Evolutionary conservation across 805 yeast genomes (phyloP).

Genomic region (Kuraishia floccosa): DNA sequence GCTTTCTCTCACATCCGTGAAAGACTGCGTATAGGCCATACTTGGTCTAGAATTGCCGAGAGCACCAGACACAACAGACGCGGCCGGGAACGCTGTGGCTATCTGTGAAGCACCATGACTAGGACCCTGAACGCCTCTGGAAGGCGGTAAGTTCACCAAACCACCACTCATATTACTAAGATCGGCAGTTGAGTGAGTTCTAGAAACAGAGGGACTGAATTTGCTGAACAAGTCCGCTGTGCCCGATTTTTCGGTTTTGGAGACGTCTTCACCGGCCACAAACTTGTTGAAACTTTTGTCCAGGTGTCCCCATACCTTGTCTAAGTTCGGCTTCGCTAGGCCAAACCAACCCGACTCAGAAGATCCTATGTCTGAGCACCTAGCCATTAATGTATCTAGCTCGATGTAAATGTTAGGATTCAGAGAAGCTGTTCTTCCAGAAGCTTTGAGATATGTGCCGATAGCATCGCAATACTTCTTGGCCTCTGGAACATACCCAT

Average conservation of each 20-base stretch:
- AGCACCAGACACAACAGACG: too few species aligned
- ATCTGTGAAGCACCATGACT: too few species aligned
- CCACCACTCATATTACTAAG: conserved; percentile 7
- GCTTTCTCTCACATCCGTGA: too few species aligned
- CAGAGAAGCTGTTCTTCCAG: conserved; percentile 21
- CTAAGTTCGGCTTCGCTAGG: conserved; percentile 42
- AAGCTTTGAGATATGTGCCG: conserved; percentile 22
- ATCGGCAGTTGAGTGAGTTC: conserved; percentile 35
- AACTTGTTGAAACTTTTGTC: conserved; percentile 71
- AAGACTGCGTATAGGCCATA: too few species aligned
- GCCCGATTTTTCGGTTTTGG: conserved; percentile 17
- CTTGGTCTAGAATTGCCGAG: too few species aligned
- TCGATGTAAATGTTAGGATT: conserved; percentile 20
- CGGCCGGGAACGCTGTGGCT: too few species aligned
- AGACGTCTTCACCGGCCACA: conserved; percentile 77
- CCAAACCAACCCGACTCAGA: conserved; percentile 51
- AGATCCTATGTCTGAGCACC: conserved; percentile 28
- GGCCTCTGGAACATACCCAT: conserved; percentile 46
- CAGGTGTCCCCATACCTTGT: conserved; percentile 79
- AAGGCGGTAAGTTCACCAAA: too few species aligned
- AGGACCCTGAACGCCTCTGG: too few species aligned
- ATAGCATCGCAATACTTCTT: conserved; percentile 52
- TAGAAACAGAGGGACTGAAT: conserved; percentile 58
- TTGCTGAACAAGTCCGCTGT: conserved; percentile 53
- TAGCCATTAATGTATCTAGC: conserved; percentile 27